These are phyloP conservation scores for Penicillium sp. DNA, from an alignment of 2,329 filamentous ascomycete genomes.

Conservation along the genomic window DNA sequence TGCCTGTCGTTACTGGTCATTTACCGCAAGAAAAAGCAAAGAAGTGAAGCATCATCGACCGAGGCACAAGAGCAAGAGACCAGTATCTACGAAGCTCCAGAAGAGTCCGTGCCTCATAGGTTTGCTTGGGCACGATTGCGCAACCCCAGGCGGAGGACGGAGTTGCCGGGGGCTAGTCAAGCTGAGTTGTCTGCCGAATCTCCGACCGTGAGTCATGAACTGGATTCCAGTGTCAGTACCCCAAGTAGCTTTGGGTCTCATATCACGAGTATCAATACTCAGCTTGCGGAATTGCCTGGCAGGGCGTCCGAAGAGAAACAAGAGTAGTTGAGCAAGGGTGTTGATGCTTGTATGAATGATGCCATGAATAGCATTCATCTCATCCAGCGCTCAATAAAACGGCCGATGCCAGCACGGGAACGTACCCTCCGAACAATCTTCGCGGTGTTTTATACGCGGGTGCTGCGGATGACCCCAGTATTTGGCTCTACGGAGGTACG, in stretches of 20 bases:
- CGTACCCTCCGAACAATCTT: no score
- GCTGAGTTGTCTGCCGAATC: background rate
- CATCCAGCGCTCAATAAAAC: no score
- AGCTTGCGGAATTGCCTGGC: no score
- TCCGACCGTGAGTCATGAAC: background rate
- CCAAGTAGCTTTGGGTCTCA: background rate
- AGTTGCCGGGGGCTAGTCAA: background rate
- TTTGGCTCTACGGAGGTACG: conserved; percentile 36
- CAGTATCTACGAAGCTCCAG: background rate
- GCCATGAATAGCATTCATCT: no score
- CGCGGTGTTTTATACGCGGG: no score
- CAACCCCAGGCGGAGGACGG: background rate
- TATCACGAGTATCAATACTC: background rate
- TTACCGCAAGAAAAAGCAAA: background rate
- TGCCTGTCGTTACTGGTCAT: background rate
- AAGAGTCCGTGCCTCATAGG: background rate
- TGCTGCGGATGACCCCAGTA: conserved; percentile 15
- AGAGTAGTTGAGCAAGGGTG: no score
- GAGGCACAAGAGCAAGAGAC: background rate
- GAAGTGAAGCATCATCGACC: background rate
- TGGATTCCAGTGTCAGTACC: background rate
- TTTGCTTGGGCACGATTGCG: background rate
- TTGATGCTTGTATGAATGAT: no score
- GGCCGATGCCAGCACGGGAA: no score
- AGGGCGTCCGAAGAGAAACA: no score